A percentile compares a stretch with the other conserved stretches of the same genome.
Evolutionary conservation across 495 filamentous ascomycete genomes (phyloP).

Genomic region (Daldinia bambusicola): DNA sequence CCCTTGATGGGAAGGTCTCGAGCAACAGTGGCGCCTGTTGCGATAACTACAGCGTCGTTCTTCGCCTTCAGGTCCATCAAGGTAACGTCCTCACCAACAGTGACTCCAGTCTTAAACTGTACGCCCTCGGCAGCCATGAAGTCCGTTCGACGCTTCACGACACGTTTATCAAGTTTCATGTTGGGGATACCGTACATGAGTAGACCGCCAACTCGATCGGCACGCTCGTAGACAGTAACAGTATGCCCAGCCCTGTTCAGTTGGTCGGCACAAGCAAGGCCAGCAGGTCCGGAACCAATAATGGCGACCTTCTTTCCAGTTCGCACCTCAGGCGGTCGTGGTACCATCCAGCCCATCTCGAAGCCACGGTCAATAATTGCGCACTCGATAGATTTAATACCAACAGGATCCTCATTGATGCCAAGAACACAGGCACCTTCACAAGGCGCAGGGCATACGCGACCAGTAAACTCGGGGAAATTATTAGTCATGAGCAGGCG

Average conservation of each 20-base stretch:
- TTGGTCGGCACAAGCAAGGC: slow-evolving; percentile 93
- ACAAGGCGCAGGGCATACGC: slow-evolving; percentile 97
- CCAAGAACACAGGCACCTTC: slow-evolving; percentile 97
- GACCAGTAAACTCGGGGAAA: slow-evolving; percentile 99
- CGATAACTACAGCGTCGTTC: slow-evolving; percentile 90
- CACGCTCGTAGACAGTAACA: slow-evolving; percentile 95
- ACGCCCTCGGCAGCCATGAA: slow-evolving; percentile 96
- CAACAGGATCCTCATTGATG: slow-evolving; percentile 97
- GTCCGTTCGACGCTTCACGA: slow-evolving; percentile 95
- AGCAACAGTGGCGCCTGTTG: slow-evolving; percentile 96
- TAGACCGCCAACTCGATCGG: slow-evolving; percentile 91
- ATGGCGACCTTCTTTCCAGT: slow-evolving; percentile 92
- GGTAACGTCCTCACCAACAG: slow-evolving; percentile 82
- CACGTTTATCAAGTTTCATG: slow-evolving; percentile 99
- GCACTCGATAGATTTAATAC: slow-evolving; percentile 99
- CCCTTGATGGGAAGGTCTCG: slow-evolving; percentile 94
- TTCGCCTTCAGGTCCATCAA: slow-evolving; percentile 78
- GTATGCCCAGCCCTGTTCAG: slow-evolving; percentile 92
- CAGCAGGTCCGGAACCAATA: slow-evolving; percentile 94
- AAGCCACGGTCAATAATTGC: slow-evolving; percentile 99
- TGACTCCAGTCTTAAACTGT: slow-evolving; percentile 78
- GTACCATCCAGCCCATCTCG: slow-evolving; percentile 99
- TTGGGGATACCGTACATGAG: slow-evolving; percentile 99
- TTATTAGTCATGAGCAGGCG: slow-evolving; percentile 98
- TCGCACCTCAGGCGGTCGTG: slow-evolving; percentile 78